Percentiles rank a stretch among this genome's conserved stretches.
phyloP scores from a whole-genome alignment of 441 rosid genomes.

The Mallotus repandus region DNA sequence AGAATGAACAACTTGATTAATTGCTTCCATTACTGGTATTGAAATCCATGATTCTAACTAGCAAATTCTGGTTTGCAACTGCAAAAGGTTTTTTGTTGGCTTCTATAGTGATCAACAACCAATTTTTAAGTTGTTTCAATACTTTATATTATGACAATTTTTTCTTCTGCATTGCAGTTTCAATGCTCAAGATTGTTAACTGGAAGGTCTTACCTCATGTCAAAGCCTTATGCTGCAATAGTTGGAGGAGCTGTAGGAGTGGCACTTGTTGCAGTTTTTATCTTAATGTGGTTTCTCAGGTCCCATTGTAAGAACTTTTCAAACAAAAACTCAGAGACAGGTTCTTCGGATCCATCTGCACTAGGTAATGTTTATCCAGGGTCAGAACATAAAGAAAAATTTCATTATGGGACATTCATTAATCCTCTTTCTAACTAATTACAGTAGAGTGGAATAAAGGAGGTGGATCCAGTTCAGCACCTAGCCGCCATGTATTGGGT shows the following conservation, averaged over 20 bases:
- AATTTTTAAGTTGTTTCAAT: background rate
- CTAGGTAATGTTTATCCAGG: constrained; percentile 33
- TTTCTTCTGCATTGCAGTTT: constrained; percentile 29
- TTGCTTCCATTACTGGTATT: constrained; percentile 20
- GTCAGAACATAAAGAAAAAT: background rate
- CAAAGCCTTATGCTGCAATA: constrained; percentile 30
- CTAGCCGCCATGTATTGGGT: constrained; percentile 27
- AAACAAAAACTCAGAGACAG: constrained; percentile 43
- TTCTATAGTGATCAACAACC: background rate
- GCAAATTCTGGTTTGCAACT: background rate
- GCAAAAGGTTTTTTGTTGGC: background rate
- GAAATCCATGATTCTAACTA: constrained; percentile 10
- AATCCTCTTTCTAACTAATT: constrained; percentile 18
- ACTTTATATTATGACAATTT: constrained; percentile 8
- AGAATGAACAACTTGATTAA: constrained; percentile 19
- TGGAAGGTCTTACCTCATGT: constrained; percentile 29
- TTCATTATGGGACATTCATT: constrained; percentile 5
- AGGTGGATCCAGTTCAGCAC: constrained; percentile 37
- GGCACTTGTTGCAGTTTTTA: constrained; percentile 27
- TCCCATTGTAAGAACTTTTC: constrained; percentile 28
- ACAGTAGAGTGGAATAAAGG: constrained; percentile 44
- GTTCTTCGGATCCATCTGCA: constrained; percentile 52
- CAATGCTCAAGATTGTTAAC: constrained; percentile 34
- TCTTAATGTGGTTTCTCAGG: constrained; percentile 45
- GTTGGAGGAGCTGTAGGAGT: constrained; percentile 40